phyloP scores from a whole-genome alignment of 2,329 filamentous ascomycete genomes.

The Exophiala viscosa region DNA sequence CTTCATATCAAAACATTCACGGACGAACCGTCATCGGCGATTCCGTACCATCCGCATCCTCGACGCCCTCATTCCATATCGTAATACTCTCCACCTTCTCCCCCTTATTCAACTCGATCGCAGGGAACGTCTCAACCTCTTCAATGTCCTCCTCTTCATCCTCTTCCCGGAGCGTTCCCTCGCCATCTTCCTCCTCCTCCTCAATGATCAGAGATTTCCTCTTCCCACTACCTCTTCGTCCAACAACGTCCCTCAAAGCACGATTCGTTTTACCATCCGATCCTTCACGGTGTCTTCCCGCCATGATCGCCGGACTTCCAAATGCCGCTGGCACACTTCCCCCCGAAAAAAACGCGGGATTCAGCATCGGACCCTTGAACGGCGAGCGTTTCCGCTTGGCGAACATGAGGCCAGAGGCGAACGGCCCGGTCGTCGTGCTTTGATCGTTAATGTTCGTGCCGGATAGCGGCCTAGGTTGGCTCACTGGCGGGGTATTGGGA shows the following conservation, averaged over 20 bases:
- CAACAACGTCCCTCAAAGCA: conserved; percentile 17
- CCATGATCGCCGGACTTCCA: conserved; percentile 33
- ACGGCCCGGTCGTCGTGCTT: conserved; percentile 5
- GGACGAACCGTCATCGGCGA: too few species aligned
- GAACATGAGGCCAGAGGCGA: conserved; percentile 41
- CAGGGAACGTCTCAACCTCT: conserved; percentile 28
- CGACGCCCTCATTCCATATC: conserved; percentile 24
- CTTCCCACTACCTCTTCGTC: conserved; percentile 35
- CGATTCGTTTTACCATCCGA: conserved; percentile 29
- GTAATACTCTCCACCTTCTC: conserved; percentile 29
- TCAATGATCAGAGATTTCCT: conserved; percentile 35
- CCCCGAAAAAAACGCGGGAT: conserved; percentile 35
- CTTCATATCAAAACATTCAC: too few species aligned
- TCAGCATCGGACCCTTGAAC: conserved; percentile 45
- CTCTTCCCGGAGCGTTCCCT: conserved; percentile 37
- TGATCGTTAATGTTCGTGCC: conserved; percentile 9
- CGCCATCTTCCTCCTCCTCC: conserved; percentile 42
- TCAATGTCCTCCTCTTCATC: conserved; percentile 34
- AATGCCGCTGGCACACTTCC: conserved; percentile 29
- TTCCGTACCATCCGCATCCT: conserved; percentile 7
- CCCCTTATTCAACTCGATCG: conserved; percentile 24
- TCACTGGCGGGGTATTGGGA: conserved; percentile 76
- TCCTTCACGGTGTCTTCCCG: conserved; percentile 28
- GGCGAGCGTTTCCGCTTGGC: conserved; percentile 44
- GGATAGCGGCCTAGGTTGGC: conserved; percentile 28